These are phyloP conservation scores for Ephemerocybe angulata DNA, from an alignment of 768 basidiomycete genomes.

Conservation along the genomic window DNA sequence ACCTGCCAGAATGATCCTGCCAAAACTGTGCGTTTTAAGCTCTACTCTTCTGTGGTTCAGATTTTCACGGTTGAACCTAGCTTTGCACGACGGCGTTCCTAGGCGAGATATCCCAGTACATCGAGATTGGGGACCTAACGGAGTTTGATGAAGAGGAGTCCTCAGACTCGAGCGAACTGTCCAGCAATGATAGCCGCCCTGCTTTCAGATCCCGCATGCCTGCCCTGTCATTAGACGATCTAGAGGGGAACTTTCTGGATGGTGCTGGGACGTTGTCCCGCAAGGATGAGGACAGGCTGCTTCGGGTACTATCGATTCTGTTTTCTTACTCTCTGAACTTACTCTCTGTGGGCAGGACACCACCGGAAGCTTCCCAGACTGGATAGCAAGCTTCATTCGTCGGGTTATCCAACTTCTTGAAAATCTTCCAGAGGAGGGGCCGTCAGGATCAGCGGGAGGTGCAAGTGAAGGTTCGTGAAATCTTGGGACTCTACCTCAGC, in stretches of 20 bases:
- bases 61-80: slow-evolving; percentile 28
- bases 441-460: slow-evolving; percentile 57
- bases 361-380: slow-evolving; percentile 73
- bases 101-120: slow-evolving; percentile 71
- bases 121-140: slow-evolving; percentile 67
- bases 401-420: slow-evolving; percentile 77
- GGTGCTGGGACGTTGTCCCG: slow-evolving; percentile 44
- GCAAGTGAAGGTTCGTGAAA: slow-evolving; percentile 60
- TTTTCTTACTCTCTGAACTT: background rate
- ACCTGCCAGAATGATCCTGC: slow-evolving; percentile 63
- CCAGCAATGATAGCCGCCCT: too few relatives aligned
- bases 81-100: slow-evolving; percentile 73
- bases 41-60: background rate
- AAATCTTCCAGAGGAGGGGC: slow-evolving; percentile 81
- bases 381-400: slow-evolving; percentile 79
- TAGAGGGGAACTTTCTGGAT: slow-evolving; percentile 34
- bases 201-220: slow-evolving; percentile 31
- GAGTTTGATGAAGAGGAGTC: slow-evolving; percentile 27
- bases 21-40: slow-evolving; percentile 55
- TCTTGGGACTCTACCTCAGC: too few relatives aligned
- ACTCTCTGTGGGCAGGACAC: slow-evolving; percentile 39
- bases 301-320: slow-evolving; percentile 39
- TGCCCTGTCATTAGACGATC: slow-evolving; percentile 34
- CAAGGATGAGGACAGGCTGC: slow-evolving; percentile 67
- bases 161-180: too few relatives aligned